Conservation (phyloP, 176 grass and related monocot genomes). For the Juncus effusus region DNA sequence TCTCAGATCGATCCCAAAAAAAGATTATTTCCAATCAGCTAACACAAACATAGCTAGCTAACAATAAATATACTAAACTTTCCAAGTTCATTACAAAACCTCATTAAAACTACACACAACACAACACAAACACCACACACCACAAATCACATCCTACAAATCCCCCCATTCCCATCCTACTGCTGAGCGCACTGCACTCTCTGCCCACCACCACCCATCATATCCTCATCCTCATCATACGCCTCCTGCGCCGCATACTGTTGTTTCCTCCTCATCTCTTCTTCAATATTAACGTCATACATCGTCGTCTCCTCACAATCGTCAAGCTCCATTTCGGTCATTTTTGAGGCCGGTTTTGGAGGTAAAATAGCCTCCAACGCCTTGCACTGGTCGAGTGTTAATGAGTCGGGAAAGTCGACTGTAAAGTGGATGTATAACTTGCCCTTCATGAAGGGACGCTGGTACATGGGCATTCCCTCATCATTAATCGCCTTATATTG, state of each 20-base stretch:
- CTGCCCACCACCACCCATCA: conserved; percentile 41
- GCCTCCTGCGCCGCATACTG: conserved; percentile 62
- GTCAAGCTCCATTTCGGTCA: conserved; percentile 80
- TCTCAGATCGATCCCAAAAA: too few species aligned
- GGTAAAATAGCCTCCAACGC: conserved; percentile 55
- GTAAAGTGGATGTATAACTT: conserved; percentile 90
- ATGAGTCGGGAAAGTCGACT: conserved; percentile 61
- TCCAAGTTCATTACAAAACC: too few species aligned
- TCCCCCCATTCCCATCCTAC: conserved; percentile 10
- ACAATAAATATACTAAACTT: too few species aligned
- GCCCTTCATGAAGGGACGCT: conserved; percentile 80
- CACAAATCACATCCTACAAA: background rate
- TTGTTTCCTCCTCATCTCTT: conserved; percentile 70
- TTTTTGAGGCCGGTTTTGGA: conserved; percentile 32
- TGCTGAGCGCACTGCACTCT: conserved; percentile 92
- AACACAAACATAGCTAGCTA: too few species aligned
- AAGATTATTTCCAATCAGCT: too few species aligned
- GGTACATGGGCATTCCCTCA: conserved; percentile 85
- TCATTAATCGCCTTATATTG: conserved; percentile 84
- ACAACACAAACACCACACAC: background rate
- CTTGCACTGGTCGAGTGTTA: conserved; percentile 64
- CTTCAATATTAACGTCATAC: conserved; percentile 65
- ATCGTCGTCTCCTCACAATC: conserved; percentile 87
- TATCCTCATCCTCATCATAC: conserved; percentile 77
- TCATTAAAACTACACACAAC: too few species aligned